Base-by-base conservation (phyloP, 106 monocot genomes). In the Vanilla planifolia region DNA sequence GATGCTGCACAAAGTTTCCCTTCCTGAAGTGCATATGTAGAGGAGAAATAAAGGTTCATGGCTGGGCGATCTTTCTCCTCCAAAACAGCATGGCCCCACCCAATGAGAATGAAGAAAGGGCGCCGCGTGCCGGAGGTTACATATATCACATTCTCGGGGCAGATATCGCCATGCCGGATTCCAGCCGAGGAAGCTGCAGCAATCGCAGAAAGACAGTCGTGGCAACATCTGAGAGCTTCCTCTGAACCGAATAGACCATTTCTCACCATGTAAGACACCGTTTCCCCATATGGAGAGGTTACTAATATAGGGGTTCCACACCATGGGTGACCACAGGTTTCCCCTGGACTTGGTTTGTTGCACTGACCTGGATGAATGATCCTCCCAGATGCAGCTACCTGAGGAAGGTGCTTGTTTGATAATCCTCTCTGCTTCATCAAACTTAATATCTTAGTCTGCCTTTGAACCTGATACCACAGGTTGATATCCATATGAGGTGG, bases 391-490 rank as follows among this genome's bases (percentile, higher is more conserved):
- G 83, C 78, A 48, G 71, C 68, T 15, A 86, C 56, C 33, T 85
- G 75, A 26, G 96, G 91, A 26, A 96, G 75, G 60, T 91, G 69
- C 59, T 76, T 84, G 64, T 84, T 84, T 6, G 81, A 84, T 46
- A 90, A 14, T 10, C 96, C 84, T 63, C 74, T 84, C 69, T 96
- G 81, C 51, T 84, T 87, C 91, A 96, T 96, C 55, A 81, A 45
- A 63, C 63, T 76, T 60, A 96, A 56, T 55, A 96, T 77, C 68
- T 91, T 96, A 2, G 79, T 81, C 71, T 96, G 96, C 64, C 96
- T 86, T 43, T 98, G 98, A 25, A 98, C 98, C 45, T 98, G 98
- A 62, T 98, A 98, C 98, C 98, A 98, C 41, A 76, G 62, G 36
- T 84, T 82, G 80, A 98, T 92, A 62, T 96, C 91, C 71, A 98